Evolutionary conservation across 305 asterid genomes (phyloP), one percentile per base, ranked within the genome.

Genomic region (Fraxinus sp.): DNA sequence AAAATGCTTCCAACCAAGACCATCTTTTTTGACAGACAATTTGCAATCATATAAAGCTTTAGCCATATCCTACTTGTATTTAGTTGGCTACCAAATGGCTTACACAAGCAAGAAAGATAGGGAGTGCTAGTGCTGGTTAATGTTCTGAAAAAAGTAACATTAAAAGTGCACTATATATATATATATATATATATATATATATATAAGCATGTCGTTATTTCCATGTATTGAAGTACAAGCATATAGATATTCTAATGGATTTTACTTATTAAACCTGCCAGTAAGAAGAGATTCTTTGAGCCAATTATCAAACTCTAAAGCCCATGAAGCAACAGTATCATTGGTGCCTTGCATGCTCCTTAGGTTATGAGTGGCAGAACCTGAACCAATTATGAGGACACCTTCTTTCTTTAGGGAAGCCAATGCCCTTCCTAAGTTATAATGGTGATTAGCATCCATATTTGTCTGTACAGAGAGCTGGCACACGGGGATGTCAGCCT

Each of bases 401-500:
- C 98, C 98, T 82, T 94, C 95, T 28, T 93, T 82, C 91, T 83
- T 93, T 74, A 94, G 97, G 22, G 97, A 86, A 8, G 92, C 91
- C 89, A 94, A 84, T 57, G 97, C 93, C 89, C 80, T 88, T 20
- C 98, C 98, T 86, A 94, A 1, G 78, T 92, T 90, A 76, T 90
- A 93, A 84, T 94, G 98, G 83, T 94, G 84, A 80, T 94, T 90
- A 46, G 95, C 97, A 79, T 89, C 94, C 84, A 84, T 78, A 20
- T 89, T 49, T 8, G 97, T 85, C 82, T 93, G 98, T 62, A 94
- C 91, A 16, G 98, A 94, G 66, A 94, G 93, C 78, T 94, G 98
- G 79, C 97, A 93, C n/a, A 94, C 98, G 0, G 97, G 98, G 55
- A 94, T 92, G 77, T 94, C 93, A 33, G 97, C 97, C 43, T 91